phyloP scores from a whole-genome alignment of 73 alveolate species.

The Uronychia setigera region DNA sequence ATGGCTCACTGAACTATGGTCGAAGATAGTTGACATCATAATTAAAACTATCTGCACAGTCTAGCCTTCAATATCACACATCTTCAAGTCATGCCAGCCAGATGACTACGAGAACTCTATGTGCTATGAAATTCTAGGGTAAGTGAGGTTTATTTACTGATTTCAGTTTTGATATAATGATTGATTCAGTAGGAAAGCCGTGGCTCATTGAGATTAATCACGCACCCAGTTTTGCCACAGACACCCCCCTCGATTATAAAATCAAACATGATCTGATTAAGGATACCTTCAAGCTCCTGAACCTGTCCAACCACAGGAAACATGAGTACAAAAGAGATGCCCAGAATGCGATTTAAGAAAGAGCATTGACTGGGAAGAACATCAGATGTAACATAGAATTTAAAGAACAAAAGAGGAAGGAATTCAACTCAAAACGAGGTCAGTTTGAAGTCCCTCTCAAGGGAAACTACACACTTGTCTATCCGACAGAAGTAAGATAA shows the following conservation, averaged over 20 bases:
- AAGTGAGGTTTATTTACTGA: not conserved
- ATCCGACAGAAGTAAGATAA: not conserved
- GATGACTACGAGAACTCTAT: slow-evolving; percentile 58
- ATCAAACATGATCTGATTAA: slow-evolving; percentile 74
- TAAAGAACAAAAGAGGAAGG: not conserved
- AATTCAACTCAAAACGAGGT: not conserved
- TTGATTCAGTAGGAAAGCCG: slow-evolving; percentile 86
- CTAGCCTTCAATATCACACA: slow-evolving; percentile 52
- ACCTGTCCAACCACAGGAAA: slow-evolving; percentile 39
- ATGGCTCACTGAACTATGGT: not conserved
- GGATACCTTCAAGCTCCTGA: slow-evolving; percentile 78
- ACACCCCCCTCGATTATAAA: slow-evolving; percentile 84
- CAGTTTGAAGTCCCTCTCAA: not conserved
- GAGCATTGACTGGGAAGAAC: not conserved
- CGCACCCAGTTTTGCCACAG: slow-evolving; percentile 89
- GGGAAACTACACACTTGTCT: not conserved
- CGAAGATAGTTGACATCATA: slow-evolving; percentile 53
- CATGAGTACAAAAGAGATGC: slow-evolving; percentile 34
- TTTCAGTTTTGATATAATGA: slow-evolving; percentile 79
- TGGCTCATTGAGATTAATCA: slow-evolving; percentile 94
- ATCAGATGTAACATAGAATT: not conserved
- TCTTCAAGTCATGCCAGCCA: slow-evolving; percentile 51
- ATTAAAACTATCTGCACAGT: slow-evolving; percentile 58
- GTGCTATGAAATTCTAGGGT: slow-evolving; percentile 63
- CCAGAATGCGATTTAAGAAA: not conserved